Evolutionary conservation across 2,329 filamentous ascomycete genomes (phyloP), one percentile per base, ranked within the genome.

Genomic region (Exophiala alcalophila): DNA sequence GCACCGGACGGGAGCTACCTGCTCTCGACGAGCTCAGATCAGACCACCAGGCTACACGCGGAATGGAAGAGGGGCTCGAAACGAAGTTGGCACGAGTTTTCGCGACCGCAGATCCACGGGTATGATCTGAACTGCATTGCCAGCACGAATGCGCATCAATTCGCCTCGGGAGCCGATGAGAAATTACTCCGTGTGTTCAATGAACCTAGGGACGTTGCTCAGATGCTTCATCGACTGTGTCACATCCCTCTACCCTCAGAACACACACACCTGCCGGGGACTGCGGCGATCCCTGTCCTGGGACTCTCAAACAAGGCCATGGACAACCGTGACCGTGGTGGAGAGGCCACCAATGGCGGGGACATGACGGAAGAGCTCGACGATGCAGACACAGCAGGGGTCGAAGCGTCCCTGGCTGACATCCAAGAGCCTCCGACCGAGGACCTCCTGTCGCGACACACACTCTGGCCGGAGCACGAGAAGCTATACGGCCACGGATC

Each of bases 401-500:
- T 1, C 5, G 40, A 36, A 10, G 3, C 41, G 7, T 48, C 48
- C 4, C 76, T 78, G 3, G 70, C 89, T 5, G 76, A 83, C 29
- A 73, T 84, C 38, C 67, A 78, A 28, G 81, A 85, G 52, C 90
- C 92, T 8, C 91, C 92, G 0, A 76, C 88, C 24, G 92, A 98
- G 65, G 92, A 97, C 63, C 83, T 87, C 40, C 78, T 98, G 2
- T 84, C 89, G 16, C 81, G 90, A 6, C 83, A 94, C 63, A 94
- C 92, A 0, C 79, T 98, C 21, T 98, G 90, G 89, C 92, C 92
- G 3, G 92, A 98, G 62, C 80, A 80, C 5, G 92, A 98, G 65
- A 98, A 98, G 69, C 77, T 98, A 1, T 98, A 98, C 66, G 92
- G 92, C 2, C 92, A 98, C 66, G 92, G 92, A 20, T 96, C 96